These are phyloP conservation scores for Pelargonium nanum DNA, from an alignment of 345 rosid genomes.

Conservation along the genomic window DNA sequence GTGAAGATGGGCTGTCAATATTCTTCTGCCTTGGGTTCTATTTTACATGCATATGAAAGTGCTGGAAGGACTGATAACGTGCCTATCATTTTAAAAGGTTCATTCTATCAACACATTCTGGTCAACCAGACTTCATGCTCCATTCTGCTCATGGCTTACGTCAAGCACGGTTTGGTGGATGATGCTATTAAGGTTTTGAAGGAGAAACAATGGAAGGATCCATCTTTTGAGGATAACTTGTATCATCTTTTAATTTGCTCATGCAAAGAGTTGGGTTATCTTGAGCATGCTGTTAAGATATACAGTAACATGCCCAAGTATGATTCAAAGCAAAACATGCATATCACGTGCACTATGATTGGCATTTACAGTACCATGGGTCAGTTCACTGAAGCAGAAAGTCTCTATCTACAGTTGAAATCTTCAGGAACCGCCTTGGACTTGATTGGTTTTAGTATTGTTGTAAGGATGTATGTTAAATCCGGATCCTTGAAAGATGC, in stretches of 20 bases:
- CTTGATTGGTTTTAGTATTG: conserved; percentile 59
- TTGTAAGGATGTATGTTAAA: conserved; percentile 74
- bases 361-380: conserved; percentile 51
- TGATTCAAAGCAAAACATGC: conserved; percentile 46
- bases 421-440: conserved; percentile 56
- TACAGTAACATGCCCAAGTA: conserved; percentile 35
- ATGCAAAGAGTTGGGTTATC: conserved; percentile 62
- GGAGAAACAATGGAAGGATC: conserved; percentile 64
- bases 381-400: conserved; percentile 46
- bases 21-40: conserved; percentile 54
- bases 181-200: conserved; percentile 54
- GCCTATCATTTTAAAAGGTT: conserved; percentile 51
- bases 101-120: conserved; percentile 52
- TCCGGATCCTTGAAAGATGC: conserved; percentile 68
- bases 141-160: conserved; percentile 69
- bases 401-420: conserved; percentile 50
- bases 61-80: conserved; percentile 49
- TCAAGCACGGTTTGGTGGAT: conserved; percentile 55
- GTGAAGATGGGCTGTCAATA: conserved; percentile 52
- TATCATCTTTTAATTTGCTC: conserved; percentile 80
- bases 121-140: conserved; percentile 73
- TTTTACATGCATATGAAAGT: conserved; percentile 66
- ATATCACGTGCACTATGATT: conserved; percentile 70
- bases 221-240: conserved; percentile 62
- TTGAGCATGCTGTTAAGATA: conserved; percentile 54